Evolutionary conservation across 2,329 filamentous ascomycete species (phyloP).

Genomic region (Thielaviopsis populi): DNA sequence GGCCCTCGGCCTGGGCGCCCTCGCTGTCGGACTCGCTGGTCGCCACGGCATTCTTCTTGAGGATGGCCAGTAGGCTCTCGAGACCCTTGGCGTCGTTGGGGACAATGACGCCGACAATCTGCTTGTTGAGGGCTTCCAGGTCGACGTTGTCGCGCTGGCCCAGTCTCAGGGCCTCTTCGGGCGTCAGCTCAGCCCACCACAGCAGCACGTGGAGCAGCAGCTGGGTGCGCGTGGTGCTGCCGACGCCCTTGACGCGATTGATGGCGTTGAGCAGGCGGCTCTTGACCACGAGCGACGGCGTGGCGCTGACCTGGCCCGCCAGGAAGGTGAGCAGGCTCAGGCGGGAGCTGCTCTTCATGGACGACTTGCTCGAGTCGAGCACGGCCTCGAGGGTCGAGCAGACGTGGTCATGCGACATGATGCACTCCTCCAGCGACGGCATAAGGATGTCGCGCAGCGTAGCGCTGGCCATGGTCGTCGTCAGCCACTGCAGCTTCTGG

Average conservation of each 20-base stretch:
- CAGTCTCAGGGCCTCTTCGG: conserved; percentile 34
- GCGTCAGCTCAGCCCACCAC: conserved; percentile 47
- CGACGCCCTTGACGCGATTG: conserved; percentile 57
- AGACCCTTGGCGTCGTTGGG: conserved; percentile 39
- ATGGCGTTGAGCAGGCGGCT: conserved; percentile 55
- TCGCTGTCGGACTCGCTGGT: conserved; percentile 22
- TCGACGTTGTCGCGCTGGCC: conserved; percentile 29
- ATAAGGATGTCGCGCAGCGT: conserved; percentile 53
- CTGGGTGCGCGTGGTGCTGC: conserved; percentile 53
- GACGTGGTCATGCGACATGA: conserved; percentile 63
- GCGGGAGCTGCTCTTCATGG: conserved; percentile 45
- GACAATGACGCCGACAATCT: conserved; percentile 37
- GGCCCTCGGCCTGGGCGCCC: conserved; percentile 24
- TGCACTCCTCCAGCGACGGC: conserved; percentile 68
- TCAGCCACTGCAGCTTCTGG: conserved; percentile 41
- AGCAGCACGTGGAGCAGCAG: conserved; percentile 61
- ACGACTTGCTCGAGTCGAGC: conserved; percentile 31
- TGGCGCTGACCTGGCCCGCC: conserved; percentile 53
- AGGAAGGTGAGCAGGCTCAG: conserved; percentile 56
- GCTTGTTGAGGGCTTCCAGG: conserved; percentile 28
- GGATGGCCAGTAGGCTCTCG: conserved; percentile 35
- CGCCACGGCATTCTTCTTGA: conserved; percentile 23
- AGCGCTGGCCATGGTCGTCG: conserved; percentile 40
- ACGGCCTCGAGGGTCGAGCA: conserved; percentile 39
- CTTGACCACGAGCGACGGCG: conserved; percentile 56